Conservation (phyloP, 257 asterid species). For the Eucommia ulmoides region DNA sequence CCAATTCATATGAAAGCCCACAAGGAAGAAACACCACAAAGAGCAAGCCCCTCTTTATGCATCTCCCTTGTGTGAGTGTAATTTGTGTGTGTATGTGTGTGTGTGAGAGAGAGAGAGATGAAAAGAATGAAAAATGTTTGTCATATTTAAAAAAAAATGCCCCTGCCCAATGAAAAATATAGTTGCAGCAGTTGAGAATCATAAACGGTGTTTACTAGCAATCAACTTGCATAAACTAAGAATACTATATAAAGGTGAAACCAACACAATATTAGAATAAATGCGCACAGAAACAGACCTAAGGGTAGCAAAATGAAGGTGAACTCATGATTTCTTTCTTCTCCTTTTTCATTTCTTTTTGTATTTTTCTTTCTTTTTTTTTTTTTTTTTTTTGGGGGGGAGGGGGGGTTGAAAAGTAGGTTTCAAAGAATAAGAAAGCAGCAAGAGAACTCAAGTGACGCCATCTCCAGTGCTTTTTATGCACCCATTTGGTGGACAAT, state of each 20-base stretch:
- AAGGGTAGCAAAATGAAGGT: background rate
- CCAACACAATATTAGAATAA: background rate
- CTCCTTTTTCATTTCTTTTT: too few relatives aligned
- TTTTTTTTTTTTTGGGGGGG: too few relatives aligned
- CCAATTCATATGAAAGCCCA: background rate
- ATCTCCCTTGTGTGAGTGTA: background rate
- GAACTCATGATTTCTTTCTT: too few relatives aligned
- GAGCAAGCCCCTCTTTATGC: background rate
- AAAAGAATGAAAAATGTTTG: background rate
- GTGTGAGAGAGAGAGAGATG: background rate
- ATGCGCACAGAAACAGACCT: background rate
- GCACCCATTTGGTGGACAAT: too few relatives aligned
- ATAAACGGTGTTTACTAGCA: background rate
- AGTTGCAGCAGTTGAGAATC: background rate
- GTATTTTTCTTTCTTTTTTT: too few relatives aligned
- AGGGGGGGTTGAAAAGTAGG: too few relatives aligned
- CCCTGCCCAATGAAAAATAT: background rate
- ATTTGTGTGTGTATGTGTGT: background rate
- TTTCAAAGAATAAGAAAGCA: too few relatives aligned
- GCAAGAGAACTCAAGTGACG: too few relatives aligned
- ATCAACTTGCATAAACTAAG: background rate
- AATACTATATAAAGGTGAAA: background rate
- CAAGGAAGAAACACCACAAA: background rate
- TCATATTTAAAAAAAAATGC: too few relatives aligned
- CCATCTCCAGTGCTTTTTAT: too few relatives aligned